Evolutionary conservation across 2,329 filamentous ascomycete species (phyloP).

Genomic region (Remersonia thermophila): DNA sequence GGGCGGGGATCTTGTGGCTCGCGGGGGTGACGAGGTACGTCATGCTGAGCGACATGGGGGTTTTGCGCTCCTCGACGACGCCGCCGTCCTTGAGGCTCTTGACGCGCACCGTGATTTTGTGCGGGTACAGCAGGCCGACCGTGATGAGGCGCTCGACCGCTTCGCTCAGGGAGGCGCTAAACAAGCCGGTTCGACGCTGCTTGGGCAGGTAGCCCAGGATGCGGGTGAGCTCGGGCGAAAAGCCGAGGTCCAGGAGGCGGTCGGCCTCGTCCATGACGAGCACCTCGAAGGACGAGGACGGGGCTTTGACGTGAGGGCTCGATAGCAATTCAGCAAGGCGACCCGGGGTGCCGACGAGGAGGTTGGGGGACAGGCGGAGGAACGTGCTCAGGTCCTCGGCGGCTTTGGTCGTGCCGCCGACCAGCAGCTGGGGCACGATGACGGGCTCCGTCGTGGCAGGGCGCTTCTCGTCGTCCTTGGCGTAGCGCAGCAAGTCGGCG

Average conservation of each 20-base stretch:
- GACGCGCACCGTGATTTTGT: slow-evolving; percentile 89
- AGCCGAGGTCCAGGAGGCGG: slow-evolving; percentile 80
- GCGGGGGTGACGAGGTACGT: slow-evolving; percentile 66
- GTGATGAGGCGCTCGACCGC: slow-evolving; percentile 87
- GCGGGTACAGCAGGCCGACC: slow-evolving; percentile 83
- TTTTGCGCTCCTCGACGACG: slow-evolving; percentile 65
- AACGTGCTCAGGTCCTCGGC: slow-evolving; percentile 82
- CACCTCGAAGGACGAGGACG: slow-evolving; percentile 80
- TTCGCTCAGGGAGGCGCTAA: slow-evolving; percentile 92
- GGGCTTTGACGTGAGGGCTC: slow-evolving; percentile 76
- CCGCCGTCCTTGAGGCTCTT: slow-evolving; percentile 58
- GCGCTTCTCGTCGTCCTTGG: slow-evolving; percentile 44
- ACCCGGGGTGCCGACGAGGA: slow-evolving; percentile 84
- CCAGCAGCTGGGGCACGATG: slow-evolving; percentile 76
- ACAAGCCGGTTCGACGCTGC: slow-evolving; percentile 82
- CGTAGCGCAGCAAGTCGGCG: slow-evolving; percentile 46
- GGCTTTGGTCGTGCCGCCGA: slow-evolving; percentile 67
- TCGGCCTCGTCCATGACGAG: slow-evolving; percentile 93
- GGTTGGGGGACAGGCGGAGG: slow-evolving; percentile 70
- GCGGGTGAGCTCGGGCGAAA: slow-evolving; percentile 78
- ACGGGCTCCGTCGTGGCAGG: slow-evolving; percentile 33
- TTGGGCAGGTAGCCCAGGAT: slow-evolving; percentile 81
- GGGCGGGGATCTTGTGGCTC: slow-evolving; percentile 65
- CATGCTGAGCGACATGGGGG: slow-evolving; percentile 87
- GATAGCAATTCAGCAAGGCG: slow-evolving; percentile 77